Evolutionary conservation across 805 yeast species (phyloP).

Genomic region (Metschnikowia sp.): DNA sequence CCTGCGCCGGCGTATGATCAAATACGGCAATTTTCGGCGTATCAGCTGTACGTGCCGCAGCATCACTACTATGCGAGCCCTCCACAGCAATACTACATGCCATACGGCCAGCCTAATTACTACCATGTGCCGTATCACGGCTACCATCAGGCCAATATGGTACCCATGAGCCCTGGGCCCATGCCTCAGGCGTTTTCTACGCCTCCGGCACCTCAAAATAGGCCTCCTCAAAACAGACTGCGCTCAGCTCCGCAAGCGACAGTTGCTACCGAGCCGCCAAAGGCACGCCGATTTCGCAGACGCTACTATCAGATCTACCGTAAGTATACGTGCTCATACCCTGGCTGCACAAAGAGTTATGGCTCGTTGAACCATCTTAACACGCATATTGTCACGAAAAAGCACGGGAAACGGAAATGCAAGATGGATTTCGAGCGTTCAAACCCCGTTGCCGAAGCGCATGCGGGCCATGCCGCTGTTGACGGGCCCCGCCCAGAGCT

Average conservation of each 20-base stretch:
- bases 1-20: neutral
- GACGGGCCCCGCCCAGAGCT: neutral
- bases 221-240: neutral
- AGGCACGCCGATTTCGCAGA: constrained; percentile 17
- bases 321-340: constrained; percentile 33
- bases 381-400: constrained; percentile 44
- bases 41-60: neutral
- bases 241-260: neutral
- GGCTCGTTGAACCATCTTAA: constrained; percentile 42
- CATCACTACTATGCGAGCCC: neutral
- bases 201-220: too few species aligned
- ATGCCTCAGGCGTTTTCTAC: neutral
- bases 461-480: constrained; percentile 1
- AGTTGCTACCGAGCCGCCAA: constrained; percentile 2
- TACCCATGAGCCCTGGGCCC: neutral
- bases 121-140: neutral
- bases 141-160: neutral
- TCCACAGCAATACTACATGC: neutral
- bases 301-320: constrained; percentile 19
- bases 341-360: constrained; percentile 41
- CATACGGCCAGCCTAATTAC: neutral
- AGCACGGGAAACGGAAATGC: constrained; percentile 41
- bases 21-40: neutral
- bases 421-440: constrained; percentile 36
- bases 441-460: neutral